A percentile compares a stretch with the other conserved stretches of the same genome.
Evolutionary conservation across 768 basidiomycete species (phyloP).

Genomic region (Rhizopogon vesiculosus): DNA sequence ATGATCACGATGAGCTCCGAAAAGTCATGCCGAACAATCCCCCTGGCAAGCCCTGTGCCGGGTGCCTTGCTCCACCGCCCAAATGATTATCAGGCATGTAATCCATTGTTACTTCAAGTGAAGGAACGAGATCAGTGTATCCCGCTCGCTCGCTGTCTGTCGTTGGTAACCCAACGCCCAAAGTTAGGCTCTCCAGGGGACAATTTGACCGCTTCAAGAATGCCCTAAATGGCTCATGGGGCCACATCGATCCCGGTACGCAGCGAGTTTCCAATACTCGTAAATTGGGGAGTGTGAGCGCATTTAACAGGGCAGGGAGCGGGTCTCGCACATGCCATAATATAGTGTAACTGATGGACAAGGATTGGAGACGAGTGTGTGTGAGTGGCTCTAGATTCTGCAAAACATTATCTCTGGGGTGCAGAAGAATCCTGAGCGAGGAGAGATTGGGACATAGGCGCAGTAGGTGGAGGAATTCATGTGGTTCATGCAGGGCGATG

Average conservation of each 20-base stretch:
- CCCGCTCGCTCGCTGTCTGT: not conserved
- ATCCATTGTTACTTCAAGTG: not conserved
- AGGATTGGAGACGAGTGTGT: slow-evolving; percentile 7
- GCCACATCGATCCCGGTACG: slow-evolving; percentile 3
- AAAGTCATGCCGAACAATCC: no score
- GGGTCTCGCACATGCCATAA: slow-evolving; percentile 3
- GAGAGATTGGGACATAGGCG: slow-evolving; percentile 14
- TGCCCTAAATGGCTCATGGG: slow-evolving; percentile 9
- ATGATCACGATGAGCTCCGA: no score
- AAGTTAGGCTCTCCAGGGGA: not conserved
- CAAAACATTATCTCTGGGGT: not conserved
- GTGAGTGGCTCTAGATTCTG: not conserved
- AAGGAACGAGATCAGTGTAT: not conserved
- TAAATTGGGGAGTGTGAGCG: no score
- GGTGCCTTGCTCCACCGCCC: no score
- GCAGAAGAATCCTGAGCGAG: slow-evolving; percentile 9
- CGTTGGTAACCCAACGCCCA: not conserved
- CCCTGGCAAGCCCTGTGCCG: no score
- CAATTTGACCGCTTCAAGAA: slow-evolving; percentile 11
- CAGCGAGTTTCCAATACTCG: no score
- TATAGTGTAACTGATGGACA: slow-evolving; percentile 11
- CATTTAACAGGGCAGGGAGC: no score
- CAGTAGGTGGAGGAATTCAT: slow-evolving; percentile 9
- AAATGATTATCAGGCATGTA: no score
- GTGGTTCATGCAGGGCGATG: not conserved